phyloP scores from a whole-genome alignment of 768 basidiomycete species.

The Nevesoporus exiguus region DNA sequence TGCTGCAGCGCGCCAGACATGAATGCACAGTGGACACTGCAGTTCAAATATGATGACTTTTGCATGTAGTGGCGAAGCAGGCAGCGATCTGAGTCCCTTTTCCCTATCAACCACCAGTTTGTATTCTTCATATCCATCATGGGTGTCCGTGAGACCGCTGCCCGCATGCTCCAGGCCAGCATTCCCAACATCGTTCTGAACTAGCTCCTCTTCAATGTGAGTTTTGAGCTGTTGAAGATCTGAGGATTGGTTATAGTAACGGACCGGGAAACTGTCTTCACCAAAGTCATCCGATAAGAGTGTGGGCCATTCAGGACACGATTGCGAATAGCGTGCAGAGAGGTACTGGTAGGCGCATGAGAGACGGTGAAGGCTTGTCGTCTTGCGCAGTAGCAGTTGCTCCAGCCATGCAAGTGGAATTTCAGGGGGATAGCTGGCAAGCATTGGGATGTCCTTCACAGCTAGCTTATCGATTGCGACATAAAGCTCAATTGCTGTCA shows the following conservation, averaged over 20 bases:
- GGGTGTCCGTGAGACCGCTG: not conserved
- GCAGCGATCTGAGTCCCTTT: not conserved
- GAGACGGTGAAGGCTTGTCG: not conserved
- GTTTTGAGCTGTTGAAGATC: not conserved
- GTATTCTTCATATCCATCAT: not conserved
- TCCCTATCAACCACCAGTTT: no score
- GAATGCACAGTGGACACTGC: not conserved
- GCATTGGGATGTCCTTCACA: not conserved
- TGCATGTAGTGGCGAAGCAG: no score
- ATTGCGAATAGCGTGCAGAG: not conserved
- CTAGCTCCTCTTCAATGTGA: not conserved
- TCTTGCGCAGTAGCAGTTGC: not conserved
- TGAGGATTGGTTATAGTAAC: not conserved
- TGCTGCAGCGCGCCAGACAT: not conserved
- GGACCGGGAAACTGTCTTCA: no score
- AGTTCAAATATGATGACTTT: not conserved
- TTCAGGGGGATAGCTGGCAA: not conserved
- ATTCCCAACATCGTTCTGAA: no score
- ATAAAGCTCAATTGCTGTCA: slow-evolving; percentile 25
- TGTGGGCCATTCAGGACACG: not conserved
- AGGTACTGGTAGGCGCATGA: no score
- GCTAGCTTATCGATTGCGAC: not conserved
- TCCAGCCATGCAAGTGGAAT: not conserved
- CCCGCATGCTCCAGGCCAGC: not conserved
- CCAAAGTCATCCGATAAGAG: not conserved